These are phyloP conservation scores for Cymodocea nodosa DNA, from an alignment of 116 monocot species.

Conservation along the genomic window DNA sequence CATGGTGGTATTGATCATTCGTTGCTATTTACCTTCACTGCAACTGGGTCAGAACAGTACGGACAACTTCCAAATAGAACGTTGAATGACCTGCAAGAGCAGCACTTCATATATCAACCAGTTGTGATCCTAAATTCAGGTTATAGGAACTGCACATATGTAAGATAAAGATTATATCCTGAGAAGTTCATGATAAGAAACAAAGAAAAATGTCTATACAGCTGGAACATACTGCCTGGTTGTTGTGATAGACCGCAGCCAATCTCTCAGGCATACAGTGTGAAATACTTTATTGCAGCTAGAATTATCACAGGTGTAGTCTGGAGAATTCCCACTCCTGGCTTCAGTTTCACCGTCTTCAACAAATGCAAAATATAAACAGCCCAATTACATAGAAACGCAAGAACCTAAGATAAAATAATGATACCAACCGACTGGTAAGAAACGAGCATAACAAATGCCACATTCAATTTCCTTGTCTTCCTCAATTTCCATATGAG, in stretches of 20 bases:
- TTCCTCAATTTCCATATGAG: constrained; percentile 9
- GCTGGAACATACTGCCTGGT: constrained; percentile 65
- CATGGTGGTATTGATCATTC: background rate
- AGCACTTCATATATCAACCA: background rate
- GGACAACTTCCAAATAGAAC: constrained; percentile 86
- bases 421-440: constrained; percentile 49
- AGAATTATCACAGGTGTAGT: constrained; percentile 74
- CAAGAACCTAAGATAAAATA: background rate
- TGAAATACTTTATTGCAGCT: constrained; percentile 71
- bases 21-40: constrained; percentile 40
- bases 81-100: constrained; percentile 53
- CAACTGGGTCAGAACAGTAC: constrained; percentile 78
- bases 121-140: background rate
- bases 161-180: background rate
- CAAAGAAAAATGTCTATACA: background rate
- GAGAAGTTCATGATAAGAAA: background rate
- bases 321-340: constrained; percentile 39
- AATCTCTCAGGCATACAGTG: constrained; percentile 70
- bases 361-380: constrained; percentile 1
- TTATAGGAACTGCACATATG: background rate
- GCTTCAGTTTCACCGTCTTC: constrained; percentile 60
- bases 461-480: constrained; percentile 65
- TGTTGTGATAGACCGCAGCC: constrained; percentile 76
- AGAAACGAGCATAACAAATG: constrained; percentile 67
- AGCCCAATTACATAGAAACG: background rate